Percentiles rank a stretch among this genome's conserved stretches.
Evolutionary conservation across 2,329 filamentous ascomycete genomes (phyloP).

Genomic region (Teratosphaeria gauchensis): DNA sequence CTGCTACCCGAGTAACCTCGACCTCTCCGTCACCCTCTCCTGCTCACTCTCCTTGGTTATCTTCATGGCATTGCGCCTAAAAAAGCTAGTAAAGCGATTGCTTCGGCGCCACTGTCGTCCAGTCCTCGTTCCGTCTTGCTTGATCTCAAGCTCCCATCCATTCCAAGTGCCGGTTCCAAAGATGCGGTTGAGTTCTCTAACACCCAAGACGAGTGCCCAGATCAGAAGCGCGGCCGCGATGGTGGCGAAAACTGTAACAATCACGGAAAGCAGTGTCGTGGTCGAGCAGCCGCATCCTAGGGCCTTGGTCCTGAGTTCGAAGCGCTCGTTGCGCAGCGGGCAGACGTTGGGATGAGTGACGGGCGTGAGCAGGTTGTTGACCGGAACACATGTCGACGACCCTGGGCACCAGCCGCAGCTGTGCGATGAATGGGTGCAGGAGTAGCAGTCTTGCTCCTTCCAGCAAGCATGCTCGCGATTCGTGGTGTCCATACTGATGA

Average conservation of each 20-base stretch:
- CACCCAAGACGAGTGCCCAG: conserved; percentile 16
- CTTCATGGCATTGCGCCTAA: conserved; percentile 5
- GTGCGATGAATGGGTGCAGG: conserved; percentile 19
- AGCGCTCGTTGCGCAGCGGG: conserved; percentile 33
- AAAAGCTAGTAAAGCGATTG: conserved; percentile 4
- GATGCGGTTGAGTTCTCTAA: conserved; percentile 14
- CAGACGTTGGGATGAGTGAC: conserved; percentile 25
- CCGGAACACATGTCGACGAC: conserved; percentile 34
- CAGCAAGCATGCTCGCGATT: conserved; percentile 15
- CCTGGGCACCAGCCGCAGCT: conserved; percentile 37
- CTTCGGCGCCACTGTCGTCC: conserved; percentile 15
- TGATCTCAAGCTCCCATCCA: conserved; percentile 21
- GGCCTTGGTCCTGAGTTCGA: conserved; percentile 35
- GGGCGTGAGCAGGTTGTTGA: conserved; percentile 32
- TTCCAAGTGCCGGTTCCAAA: conserved; percentile 18
- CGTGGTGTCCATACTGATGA: background rate
- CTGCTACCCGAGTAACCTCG: conserved; percentile 20
- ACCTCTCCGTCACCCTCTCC: conserved; percentile 21
- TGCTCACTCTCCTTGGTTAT: conserved; percentile 27
- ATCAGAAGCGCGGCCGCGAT: conserved; percentile 30
- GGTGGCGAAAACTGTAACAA: conserved; percentile 35
- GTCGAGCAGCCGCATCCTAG: conserved; percentile 39
- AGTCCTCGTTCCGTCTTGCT: conserved; percentile 16
- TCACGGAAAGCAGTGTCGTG: conserved; percentile 34
- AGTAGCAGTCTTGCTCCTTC: conserved; percentile 23